phyloP scores from a whole-genome alignment of 345 rosid species.

The Eucalyptus erythrocorys region DNA sequence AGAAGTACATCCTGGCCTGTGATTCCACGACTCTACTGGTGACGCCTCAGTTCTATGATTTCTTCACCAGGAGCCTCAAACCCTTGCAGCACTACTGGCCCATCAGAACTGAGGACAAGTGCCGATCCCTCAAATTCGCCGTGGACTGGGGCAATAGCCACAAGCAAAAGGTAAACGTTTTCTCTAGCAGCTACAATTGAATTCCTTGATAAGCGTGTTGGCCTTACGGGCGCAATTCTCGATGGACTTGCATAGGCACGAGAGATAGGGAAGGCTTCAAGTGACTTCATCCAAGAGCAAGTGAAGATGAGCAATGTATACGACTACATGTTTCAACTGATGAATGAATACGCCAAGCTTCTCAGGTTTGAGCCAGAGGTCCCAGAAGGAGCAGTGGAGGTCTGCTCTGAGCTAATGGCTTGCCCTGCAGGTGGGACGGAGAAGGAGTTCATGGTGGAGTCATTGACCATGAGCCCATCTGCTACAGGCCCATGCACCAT shows the following conservation, averaged over 20 bases:
- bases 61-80: slow-evolving; percentile 32
- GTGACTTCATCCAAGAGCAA: slow-evolving; percentile 39
- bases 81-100: slow-evolving; percentile 71
- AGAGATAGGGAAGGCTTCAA: slow-evolving; percentile 49
- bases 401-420: slow-evolving; percentile 48
- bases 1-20: slow-evolving; percentile 46
- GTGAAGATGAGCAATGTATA: slow-evolving; percentile 57
- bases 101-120: slow-evolving; percentile 33
- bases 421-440: slow-evolving; percentile 28
- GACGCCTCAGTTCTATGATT: slow-evolving; percentile 30
- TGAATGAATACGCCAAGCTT: slow-evolving; percentile 62
- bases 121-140: slow-evolving; percentile 66
- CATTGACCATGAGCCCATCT: slow-evolving; percentile 37
- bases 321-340: slow-evolving; percentile 67
- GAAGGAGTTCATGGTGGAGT: slow-evolving; percentile 40
- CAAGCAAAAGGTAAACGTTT: slow-evolving; percentile 31
- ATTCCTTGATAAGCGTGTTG: neutral
- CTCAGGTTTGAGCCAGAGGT: slow-evolving; percentile 30
- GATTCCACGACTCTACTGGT: slow-evolving; percentile 29
- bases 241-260: slow-evolving; percentile 26
- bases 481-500: slow-evolving; percentile 33
- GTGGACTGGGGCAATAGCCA: slow-evolving; percentile 74
- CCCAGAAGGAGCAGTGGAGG: slow-evolving; percentile 34
- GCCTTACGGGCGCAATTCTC: neutral
- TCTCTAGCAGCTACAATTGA: neutral